Evolutionary conservation across 73 alveolate species (phyloP), one percentile per base, ranked within the genome.

Genomic region (Paramecium primaurelia): DNA sequence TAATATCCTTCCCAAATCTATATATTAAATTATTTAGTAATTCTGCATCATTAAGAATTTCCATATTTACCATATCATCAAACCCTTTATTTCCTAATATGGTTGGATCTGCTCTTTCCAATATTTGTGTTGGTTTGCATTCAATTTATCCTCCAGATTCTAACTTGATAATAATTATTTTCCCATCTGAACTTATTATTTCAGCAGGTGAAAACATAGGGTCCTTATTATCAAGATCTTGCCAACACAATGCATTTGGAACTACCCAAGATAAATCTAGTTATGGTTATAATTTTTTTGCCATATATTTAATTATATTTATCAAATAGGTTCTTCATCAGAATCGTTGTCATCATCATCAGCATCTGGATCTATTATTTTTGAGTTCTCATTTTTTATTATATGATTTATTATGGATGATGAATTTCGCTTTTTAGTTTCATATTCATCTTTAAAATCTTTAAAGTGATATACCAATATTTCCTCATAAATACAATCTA

Each of bases 401-500:
- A 89, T 89, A 60, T 89, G 94, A 51, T 68, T 71, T 60, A 89
- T 89, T 22, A 89, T 64, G 6, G 94, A 89, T 12, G 93, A 58
- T 16, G 71, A 58, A 22, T 77, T 92, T 68, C 58, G 22, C 54
- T 93, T 95, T 71, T 95, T 92, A 26, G 86, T 94, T 49, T 83
- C 95, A 71, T 95, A 95, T 71, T 95, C 77, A 71, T 95, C 92
- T 59, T 59, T 45, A 18, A 84, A 80, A 12, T 85, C 95, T 22
- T 59, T 86, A 69, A 59, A 86, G 77, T 95, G 97, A 58, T 95
- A 93, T 11, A 95, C 92, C 59, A 95, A 58, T 16, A 95, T 95
- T 69, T 95, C 97, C 40, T 95, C 97, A 85, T 95, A 95, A 14
- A 95, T 89, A 38, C 92, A 83, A 59, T 95, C 93, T 88, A 44